Base-by-base conservation (phyloP, 1,284 basidiomycete species). In the Fistulina hepatica region DNA sequence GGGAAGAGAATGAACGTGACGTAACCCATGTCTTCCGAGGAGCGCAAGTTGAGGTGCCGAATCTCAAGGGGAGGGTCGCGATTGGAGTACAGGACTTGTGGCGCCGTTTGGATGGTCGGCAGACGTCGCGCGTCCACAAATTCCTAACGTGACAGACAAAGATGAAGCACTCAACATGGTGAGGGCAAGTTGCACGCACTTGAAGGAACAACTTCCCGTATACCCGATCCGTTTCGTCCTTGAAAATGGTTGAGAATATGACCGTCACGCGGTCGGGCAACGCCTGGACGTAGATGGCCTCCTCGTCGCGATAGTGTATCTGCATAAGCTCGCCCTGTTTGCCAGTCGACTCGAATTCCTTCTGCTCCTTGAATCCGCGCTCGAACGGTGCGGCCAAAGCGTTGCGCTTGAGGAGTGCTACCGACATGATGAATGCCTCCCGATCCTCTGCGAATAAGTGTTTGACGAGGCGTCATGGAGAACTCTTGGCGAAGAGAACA, bases 1-100 rank as follows among this genome's bases (percentile, higher is more conserved):
- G 95, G 95, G 68, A 93, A 97, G 40, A 98, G 75, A 42, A 99
- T 92, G 57, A 99, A 99, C 3, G 95, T 99, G 21, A 99, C 92
- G 57, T 98, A 99, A 46, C 95, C 95, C 43, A 92, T 81, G 45
- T 97, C 88, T 47, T 98, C 95, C 6, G 81, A 76, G 52, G 76
- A 73, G 48, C 79, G 77, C 35, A 86, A 84, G 2, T 80, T 71
- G 1, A 97, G 64, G 51, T 89, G 79, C 26, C 93, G 76, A 45
- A 99, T 93, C 62, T 98, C 95, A 17, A 97, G 74, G 2, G 95
- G 95, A 15, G 95, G 92, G 35, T 97, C 92, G 36, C 91, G 79
- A 54, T 84, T 95, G 23, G 88, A 86, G 63, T 97, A 98, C n/a
- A 94, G 71, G 5, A 99, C 95, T 61, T 98, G 95, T 1, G 95